phyloP scores from a whole-genome alignment of 1,139 yeast species.

The Yamadazyma diddensiae region DNA sequence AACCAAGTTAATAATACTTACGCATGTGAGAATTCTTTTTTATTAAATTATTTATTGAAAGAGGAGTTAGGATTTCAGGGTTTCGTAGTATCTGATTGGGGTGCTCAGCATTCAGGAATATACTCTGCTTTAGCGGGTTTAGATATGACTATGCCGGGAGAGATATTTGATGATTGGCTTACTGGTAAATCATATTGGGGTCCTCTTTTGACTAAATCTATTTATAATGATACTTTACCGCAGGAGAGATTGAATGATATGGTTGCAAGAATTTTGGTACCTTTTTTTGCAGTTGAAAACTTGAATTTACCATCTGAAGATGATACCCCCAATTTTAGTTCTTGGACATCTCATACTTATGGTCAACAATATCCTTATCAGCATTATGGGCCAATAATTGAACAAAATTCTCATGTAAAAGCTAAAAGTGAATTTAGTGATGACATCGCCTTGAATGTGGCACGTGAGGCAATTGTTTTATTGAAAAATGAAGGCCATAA shows the following conservation, averaged over 20 bases:
- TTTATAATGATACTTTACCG: constrained; percentile 55
- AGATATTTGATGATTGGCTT: constrained; percentile 49
- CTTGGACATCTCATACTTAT: constrained; percentile 56
- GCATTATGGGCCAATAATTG: constrained; percentile 51
- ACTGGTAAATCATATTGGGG: constrained; percentile 61
- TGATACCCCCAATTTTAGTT: constrained; percentile 54
- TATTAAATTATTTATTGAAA: constrained; percentile 53
- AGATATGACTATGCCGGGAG: constrained; percentile 72
- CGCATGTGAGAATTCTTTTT: constrained; percentile 60
- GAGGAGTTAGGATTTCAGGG: constrained; percentile 69
- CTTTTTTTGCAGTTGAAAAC: constrained; percentile 47
- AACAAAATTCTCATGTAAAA: constrained; percentile 55
- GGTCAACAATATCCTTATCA: constrained; percentile 53
- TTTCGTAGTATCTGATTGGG: constrained; percentile 66
- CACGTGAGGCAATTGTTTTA: constrained; percentile 55
- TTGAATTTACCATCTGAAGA: constrained; percentile 34
- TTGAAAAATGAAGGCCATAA: constrained; percentile 49
- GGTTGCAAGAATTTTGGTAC: constrained; percentile 58
- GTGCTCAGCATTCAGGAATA: constrained; percentile 59
- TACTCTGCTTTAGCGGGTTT: constrained; percentile 57
- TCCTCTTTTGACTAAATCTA: constrained; percentile 51
- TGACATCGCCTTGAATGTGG: constrained; percentile 50
- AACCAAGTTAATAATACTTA: constrained; percentile 57
- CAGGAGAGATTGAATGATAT: constrained; percentile 58
- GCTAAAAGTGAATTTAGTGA: constrained; percentile 50